Conservation (phyloP, 2,329 filamentous ascomycete genomes). For the Phyllosticta citribraziliensis region DNA sequence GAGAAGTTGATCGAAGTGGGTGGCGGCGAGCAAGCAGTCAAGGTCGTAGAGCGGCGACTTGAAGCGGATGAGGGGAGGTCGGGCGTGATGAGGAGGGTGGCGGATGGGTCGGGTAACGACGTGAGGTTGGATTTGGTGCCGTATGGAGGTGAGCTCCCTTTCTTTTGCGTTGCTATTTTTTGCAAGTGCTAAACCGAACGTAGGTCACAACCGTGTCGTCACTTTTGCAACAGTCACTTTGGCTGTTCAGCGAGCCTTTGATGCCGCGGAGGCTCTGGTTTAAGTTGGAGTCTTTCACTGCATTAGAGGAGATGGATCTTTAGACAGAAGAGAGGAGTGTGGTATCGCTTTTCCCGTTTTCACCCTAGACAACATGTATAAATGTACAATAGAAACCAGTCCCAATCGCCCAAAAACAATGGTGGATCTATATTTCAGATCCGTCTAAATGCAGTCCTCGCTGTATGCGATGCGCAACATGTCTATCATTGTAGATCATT, state of each 20-base stretch:
- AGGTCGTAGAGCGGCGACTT: neutral
- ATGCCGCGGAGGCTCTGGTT: constrained; percentile 15
- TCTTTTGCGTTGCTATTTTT: neutral
- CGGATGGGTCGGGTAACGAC: neutral
- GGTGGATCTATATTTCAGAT: neutral
- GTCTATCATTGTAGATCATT: neutral
- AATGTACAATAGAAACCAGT: neutral
- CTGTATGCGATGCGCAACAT: neutral
- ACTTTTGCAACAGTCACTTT: constrained; percentile 54
- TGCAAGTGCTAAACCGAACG: neutral
- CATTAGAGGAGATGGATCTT: neutral
- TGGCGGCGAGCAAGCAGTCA: constrained; percentile 17
- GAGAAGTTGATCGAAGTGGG: constrained; percentile 10
- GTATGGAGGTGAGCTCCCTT: constrained; percentile 28
- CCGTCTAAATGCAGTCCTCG: neutral
- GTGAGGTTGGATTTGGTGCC: constrained; percentile 35
- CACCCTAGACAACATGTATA: constrained; percentile 2
- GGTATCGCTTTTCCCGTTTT: constrained; percentile 3
- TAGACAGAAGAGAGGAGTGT: constrained; percentile 2
- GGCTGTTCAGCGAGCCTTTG: constrained; percentile 58
- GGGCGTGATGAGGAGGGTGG: constrained; percentile 17
- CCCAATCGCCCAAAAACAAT: neutral
- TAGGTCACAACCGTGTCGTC: constrained; percentile 62
- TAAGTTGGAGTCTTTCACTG: neutral
- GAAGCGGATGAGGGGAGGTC: constrained; percentile 13